Evolutionary conservation across 1,284 basidiomycete species (phyloP).

Genomic region (Ustilago hordei): DNA sequence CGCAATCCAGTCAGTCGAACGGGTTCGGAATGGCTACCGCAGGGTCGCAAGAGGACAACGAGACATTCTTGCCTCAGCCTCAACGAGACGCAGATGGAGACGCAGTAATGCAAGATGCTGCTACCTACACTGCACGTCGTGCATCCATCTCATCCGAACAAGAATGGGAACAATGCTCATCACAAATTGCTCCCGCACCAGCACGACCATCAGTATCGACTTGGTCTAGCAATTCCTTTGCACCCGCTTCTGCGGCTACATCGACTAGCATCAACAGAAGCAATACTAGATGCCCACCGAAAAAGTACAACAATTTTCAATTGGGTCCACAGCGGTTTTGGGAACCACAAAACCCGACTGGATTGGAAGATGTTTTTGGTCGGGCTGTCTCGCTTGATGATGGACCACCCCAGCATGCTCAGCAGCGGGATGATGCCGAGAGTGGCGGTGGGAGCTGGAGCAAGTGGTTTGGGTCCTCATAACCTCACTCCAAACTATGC

Average conservation of each 20-base stretch:
- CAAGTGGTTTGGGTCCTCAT: constrained; percentile 45
- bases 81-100: constrained; percentile 39
- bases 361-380: constrained; percentile 61
- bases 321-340: constrained; percentile 59
- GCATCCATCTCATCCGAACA: constrained; percentile 25
- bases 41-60: background rate
- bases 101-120: constrained; percentile 42
- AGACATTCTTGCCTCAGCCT: background rate
- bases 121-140: constrained; percentile 20
- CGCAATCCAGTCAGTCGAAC: background rate
- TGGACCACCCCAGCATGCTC: background rate
- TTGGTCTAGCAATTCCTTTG: constrained; percentile 4
- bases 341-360: constrained; percentile 54
- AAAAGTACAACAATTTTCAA: constrained; percentile 31
- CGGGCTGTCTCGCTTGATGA: constrained; percentile 40
- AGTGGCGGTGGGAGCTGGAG: constrained; percentile 25
- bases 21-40: background rate
- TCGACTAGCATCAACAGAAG: background rate
- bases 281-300: background rate
- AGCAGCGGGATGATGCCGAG: background rate
- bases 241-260: background rate
- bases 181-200: background rate
- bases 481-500: background rate
- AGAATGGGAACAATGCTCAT: constrained; percentile 12
- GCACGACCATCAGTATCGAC: background rate